Base-by-base conservation (phyloP, 306 rosid genomes). In the Echinosophora koreensis region DNA sequence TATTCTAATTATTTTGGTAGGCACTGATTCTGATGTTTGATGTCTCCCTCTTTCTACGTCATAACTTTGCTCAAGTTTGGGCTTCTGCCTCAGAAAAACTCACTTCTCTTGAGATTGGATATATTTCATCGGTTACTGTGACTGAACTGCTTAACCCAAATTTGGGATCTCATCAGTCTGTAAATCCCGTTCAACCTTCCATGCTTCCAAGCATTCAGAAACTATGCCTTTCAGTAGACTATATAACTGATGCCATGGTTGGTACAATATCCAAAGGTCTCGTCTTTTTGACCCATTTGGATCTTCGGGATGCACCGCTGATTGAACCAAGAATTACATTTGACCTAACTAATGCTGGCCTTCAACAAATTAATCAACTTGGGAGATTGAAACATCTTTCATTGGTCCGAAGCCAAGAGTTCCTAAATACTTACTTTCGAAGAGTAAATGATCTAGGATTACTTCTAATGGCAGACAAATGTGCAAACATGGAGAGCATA, bases 401-500 rank as follows among this genome's bases (percentile, higher is more conserved):
- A 8, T 81, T 95, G 84, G 86, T 92, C 38, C 89, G 97, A 59
- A 87, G 97, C 85, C 98, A 95, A 65, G 97, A 92, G 84, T 89
- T 69, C 80, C 73, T 87, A 27, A 54, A 82, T 14, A 87, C 93
- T 51, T 87, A 83, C 85, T 92, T 95, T 74, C 89, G 90, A 75
- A 87, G 97, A 82, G 98, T 95, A 17, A 95, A 92, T 63, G 97
- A 95, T 84, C 85, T 89, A 11, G 98, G 97, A 34, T 77, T 95
- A 62, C 98, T 95, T 82, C 80, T 92, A 73, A 84, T 95, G 96
- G 97, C 97, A 13, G 98, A 95, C 68, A 91, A 90, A 68, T 95
- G 97, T 64, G 82, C 87, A 30, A 81, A 83, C 77, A 76, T 95
- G 85, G 98, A 95, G 84, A 95, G 96, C 83, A 92, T 95, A 86